Conservation (phyloP, 2,329 filamentous ascomycete genomes). For the Colletotrichum horii region DNA sequence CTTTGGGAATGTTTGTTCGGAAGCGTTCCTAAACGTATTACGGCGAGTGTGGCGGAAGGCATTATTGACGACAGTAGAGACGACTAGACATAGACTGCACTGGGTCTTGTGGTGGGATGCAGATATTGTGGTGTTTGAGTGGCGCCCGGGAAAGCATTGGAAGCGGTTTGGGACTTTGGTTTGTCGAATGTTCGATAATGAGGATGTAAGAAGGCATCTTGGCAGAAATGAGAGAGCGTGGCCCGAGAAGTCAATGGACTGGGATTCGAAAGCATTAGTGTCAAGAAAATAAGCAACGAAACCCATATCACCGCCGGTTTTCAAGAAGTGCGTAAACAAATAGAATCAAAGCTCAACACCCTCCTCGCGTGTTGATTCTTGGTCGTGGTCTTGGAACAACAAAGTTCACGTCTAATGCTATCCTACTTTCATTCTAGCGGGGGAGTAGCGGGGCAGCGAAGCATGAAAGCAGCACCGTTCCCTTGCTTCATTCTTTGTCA, state of each 20-base stretch:
- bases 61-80: neutral
- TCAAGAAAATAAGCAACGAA: neutral
- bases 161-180: neutral
- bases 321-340: neutral
- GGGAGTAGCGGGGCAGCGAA: neutral
- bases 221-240: neutral
- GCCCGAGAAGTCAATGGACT: neutral
- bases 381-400: neutral
- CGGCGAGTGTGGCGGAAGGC: neutral
- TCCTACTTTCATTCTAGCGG: neutral
- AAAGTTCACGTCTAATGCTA: neutral
- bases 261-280: neutral
- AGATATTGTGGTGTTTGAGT: neutral
- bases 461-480: neutral
- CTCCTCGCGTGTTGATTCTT: neutral
- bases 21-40: slow-evolving; percentile 41
- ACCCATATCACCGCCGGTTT: neutral
- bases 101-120: neutral
- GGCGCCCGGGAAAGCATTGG: neutral
- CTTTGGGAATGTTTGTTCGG: slow-evolving; percentile 92
- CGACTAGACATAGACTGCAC: neutral
- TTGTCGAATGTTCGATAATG: neutral
- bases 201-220: neutral
- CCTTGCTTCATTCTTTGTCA: neutral
- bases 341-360: neutral